Evolutionary conservation across 2,329 filamentous ascomycete species (phyloP).

Genomic region (Aspergillus arachidicola): DNA sequence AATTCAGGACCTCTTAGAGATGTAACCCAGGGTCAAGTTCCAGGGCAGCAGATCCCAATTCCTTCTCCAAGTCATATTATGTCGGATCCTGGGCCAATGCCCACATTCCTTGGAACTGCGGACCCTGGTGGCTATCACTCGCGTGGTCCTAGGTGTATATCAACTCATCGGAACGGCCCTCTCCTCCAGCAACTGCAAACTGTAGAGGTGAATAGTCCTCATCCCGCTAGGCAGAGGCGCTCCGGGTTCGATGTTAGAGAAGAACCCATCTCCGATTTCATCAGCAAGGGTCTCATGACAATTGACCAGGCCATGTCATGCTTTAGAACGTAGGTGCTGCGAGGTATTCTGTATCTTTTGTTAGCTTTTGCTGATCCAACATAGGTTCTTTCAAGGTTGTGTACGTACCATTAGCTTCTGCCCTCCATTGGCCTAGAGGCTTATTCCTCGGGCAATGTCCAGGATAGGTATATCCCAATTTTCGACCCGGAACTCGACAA

Average conservation of each 20-base stretch:
- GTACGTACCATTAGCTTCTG: constrained; percentile 21
- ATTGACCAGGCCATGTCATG: constrained; percentile 35
- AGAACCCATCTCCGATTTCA: constrained; percentile 38
- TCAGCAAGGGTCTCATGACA: constrained; percentile 37
- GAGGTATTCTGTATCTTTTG: no score
- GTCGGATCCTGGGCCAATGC: constrained; percentile 7
- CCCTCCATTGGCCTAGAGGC: neutral
- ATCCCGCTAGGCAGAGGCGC: constrained; percentile 29
- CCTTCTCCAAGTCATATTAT: neutral
- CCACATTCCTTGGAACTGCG: neutral
- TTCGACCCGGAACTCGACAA: constrained; percentile 52
- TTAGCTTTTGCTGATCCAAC: neutral
- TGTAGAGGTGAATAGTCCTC: neutral
- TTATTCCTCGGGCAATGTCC: neutral
- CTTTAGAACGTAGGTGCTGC: constrained; percentile 33
- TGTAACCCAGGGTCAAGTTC: constrained; percentile 6
- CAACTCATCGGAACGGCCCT: neutral
- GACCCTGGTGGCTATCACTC: neutral
- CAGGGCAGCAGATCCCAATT: neutral
- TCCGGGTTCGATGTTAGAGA: constrained; percentile 38
- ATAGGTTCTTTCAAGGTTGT: constrained; percentile 42
- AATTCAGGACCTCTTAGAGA: constrained; percentile 1
- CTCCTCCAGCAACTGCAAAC: neutral
- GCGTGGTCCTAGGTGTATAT: neutral
- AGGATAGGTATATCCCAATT: constrained; percentile 54